phyloP scores from a whole-genome alignment of 768 basidiomycete genomes.

The Piloderma croceum region DNA sequence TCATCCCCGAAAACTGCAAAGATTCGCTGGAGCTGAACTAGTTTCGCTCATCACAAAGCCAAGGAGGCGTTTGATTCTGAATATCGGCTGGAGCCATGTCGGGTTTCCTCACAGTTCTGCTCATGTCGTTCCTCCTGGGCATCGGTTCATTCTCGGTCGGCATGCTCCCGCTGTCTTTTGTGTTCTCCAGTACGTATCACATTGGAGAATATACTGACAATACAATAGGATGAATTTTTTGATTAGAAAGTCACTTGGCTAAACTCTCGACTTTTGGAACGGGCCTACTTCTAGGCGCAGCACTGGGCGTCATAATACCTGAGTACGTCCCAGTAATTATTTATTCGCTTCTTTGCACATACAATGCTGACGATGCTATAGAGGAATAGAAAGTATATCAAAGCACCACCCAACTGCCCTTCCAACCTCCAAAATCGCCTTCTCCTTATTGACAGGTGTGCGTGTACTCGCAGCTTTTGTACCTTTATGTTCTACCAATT shows the following conservation, averaged over 20 bases:
- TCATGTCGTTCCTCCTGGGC: slow-evolving; percentile 61
- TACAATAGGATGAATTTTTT: slow-evolving; percentile 5
- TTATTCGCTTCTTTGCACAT: background rate
- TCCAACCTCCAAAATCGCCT: slow-evolving; percentile 50
- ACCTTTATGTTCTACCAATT: no score
- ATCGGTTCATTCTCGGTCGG: slow-evolving; percentile 63
- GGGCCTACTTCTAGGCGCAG: slow-evolving; percentile 84
- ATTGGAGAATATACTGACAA: slow-evolving; percentile 4
- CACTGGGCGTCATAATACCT: slow-evolving; percentile 87
- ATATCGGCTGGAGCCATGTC: no score
- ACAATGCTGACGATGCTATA: slow-evolving; percentile 21
- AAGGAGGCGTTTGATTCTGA: no score
- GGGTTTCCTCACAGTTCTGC: slow-evolving; percentile 35
- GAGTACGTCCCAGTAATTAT: slow-evolving; percentile 53
- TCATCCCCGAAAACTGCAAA: background rate
- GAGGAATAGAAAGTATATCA: slow-evolving; percentile 66
- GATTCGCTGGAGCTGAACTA: no score
- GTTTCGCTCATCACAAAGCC: no score
- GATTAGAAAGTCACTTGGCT: slow-evolving; percentile 6
- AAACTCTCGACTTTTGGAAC: slow-evolving; percentile 8
- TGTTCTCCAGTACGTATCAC: slow-evolving; percentile 57
- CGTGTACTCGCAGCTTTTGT: no score
- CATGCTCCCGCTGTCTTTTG: slow-evolving; percentile 67
- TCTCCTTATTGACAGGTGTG: slow-evolving; percentile 61
- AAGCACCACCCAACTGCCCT: slow-evolving; percentile 32